Base-by-base conservation (phyloP, 805 yeast genomes). In the Kregervanrija pseudodelftensis region DNA sequence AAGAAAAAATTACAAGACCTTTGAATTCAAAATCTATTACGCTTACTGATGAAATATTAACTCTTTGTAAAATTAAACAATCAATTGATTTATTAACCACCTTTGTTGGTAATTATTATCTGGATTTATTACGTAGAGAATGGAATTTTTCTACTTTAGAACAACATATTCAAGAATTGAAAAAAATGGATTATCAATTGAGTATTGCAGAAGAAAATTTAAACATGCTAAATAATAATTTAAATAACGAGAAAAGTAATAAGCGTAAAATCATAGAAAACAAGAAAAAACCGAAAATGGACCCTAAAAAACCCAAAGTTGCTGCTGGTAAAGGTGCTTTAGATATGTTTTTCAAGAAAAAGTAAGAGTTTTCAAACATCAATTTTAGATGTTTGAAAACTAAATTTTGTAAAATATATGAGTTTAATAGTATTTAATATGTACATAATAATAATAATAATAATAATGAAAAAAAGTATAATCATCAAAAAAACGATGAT, bases 291-390 rank as follows among this genome's bases (percentile, higher is more conserved):
- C 64, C 60, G 39, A 61, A 52, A 10, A 62, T 60, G 30, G 70
- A 68, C 47, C 39, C 45, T 38, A 51, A 54, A 33, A 77, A 69
- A 43, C 49, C 50, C 17, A 58, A 54, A 33, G 78, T 77, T 2
- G 77, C 76, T 1, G 67, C 68, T 1, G 82, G 82, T 1, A 76
- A 68, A 52, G 89, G 93, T 1, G 86, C 88, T 1, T 64, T 84
- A 28, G 91, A 84, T 56, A 74, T 77, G 43, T 81, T 84, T 51
- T 83, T 81, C 60, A 77, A 72, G 51, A 74, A 66, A 37, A 55
- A 53, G 17, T 40, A 37, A 17, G 34, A 37, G 31, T 37, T 22
- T 8, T 7, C 14, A 13, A 30, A 17, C 15, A 40, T 32, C n/a
- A 5, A 8, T 22, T 22, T 7, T 22, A 22, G 28, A 22, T 22